Conservation (phyloP, 2,329 filamentous ascomycete species). For the Aspergillus niger region DNA sequence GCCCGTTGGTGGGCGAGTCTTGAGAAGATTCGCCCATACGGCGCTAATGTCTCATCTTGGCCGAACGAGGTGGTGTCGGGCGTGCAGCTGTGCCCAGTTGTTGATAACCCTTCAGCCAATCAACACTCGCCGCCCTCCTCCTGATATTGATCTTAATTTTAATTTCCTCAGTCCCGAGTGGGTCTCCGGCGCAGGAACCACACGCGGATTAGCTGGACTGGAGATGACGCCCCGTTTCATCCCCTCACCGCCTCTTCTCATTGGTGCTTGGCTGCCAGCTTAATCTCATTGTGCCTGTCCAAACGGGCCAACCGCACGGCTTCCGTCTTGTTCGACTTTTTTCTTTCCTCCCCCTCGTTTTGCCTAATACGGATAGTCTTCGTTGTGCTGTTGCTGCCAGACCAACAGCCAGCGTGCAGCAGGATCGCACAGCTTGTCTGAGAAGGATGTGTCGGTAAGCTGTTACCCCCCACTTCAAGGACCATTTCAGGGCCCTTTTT, state of each 20-base stretch:
- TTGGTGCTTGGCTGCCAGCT: conserved; percentile 5
- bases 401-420: neutral
- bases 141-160: conserved; percentile 10
- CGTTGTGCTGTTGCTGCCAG: neutral
- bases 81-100: neutral
- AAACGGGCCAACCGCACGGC: conserved; percentile 1
- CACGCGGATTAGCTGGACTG: conserved; percentile 12
- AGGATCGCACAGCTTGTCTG: neutral
- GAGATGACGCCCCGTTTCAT: conserved; percentile 19
- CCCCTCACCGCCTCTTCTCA: neutral
- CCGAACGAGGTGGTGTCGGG: conserved; percentile 4
- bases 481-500: neutral
- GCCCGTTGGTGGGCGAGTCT: neutral
- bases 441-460: neutral
- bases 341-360: neutral
- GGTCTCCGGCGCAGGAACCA: conserved; percentile 12
- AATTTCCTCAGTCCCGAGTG: conserved; percentile 10
- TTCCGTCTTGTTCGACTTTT: neutral
- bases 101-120: neutral
- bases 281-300: conserved; percentile 9
- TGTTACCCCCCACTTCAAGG: neutral
- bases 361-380: neutral
- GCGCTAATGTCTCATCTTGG: conserved; percentile 2
- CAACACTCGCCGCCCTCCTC: neutral
- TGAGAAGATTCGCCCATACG: neutral